phyloP scores from a whole-genome alignment of 495 filamentous ascomycete genomes.

The Podospora didyma region DNA sequence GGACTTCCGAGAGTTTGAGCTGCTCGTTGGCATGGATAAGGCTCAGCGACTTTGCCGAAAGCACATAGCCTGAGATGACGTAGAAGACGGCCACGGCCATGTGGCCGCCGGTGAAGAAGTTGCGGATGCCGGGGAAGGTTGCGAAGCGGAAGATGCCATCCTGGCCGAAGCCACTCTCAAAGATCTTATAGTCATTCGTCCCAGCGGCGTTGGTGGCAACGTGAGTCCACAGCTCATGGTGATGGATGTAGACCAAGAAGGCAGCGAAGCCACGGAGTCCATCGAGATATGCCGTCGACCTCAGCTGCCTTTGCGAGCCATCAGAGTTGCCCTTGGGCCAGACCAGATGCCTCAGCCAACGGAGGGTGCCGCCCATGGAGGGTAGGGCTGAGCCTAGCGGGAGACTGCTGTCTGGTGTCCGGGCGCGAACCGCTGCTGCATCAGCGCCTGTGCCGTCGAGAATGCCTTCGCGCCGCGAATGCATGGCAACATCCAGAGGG shows the following conservation, averaged over 20 bases:
- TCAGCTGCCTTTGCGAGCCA: slow-evolving; percentile 9
- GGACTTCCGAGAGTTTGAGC: slow-evolving; percentile 25
- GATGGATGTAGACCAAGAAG: slow-evolving; percentile 45
- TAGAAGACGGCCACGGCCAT: slow-evolving; percentile 50
- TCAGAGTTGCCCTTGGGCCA: slow-evolving; percentile 14
- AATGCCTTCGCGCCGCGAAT: slow-evolving; percentile 15
- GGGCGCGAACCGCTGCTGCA: not conserved
- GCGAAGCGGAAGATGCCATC: slow-evolving; percentile 35
- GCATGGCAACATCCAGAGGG: slow-evolving; percentile 11
- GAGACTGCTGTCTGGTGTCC: not conserved
- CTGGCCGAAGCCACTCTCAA: slow-evolving; percentile 35
- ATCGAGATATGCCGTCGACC: slow-evolving; percentile 44
- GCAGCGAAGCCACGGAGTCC: slow-evolving; percentile 44
- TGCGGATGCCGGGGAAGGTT: slow-evolving; percentile 31
- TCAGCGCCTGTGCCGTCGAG: slow-evolving; percentile 11
- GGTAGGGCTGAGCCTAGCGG: slow-evolving; percentile 3
- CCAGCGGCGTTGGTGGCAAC: not conserved
- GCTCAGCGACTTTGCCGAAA: slow-evolving; percentile 46
- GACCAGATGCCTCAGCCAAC: slow-evolving; percentile 6
- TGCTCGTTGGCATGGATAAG: slow-evolving; percentile 36
- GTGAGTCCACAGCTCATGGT: slow-evolving; percentile 41
- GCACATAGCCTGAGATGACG: slow-evolving; percentile 49
- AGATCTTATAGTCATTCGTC: slow-evolving; percentile 16
- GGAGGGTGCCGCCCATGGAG: slow-evolving; percentile 14
- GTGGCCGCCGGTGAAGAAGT: slow-evolving; percentile 45